A percentile compares a stretch with the other conserved stretches of the same genome.
phyloP scores from a whole-genome alignment of 257 asterid genomes.

The Plantago major region DNA sequence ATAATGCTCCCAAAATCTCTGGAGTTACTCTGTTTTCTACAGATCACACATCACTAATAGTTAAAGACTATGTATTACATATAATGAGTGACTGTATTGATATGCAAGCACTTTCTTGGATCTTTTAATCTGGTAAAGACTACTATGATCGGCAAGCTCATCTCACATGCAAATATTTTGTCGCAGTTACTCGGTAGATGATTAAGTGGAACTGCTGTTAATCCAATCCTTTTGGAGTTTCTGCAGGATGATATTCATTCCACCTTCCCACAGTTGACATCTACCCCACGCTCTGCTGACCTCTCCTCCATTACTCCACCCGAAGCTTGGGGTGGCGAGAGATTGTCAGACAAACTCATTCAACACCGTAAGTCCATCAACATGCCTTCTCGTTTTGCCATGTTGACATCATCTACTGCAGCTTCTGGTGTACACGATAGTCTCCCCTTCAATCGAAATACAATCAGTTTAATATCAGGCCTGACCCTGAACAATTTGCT shows the following conservation, averaged over 20 bases:
- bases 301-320: conserved; percentile 81
- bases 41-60: too few relatives aligned
- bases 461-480: conserved; percentile 47
- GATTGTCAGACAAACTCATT: conserved; percentile 60
- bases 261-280: conserved; percentile 48
- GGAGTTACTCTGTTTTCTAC: too few relatives aligned
- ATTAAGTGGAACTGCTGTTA: background rate
- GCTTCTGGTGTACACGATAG: conserved; percentile 64
- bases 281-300: conserved; percentile 46
- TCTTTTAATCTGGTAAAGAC: too few relatives aligned
- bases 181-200: conserved; percentile 7
- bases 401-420: conserved; percentile 47
- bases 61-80: too few relatives aligned
- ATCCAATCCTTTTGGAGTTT: conserved; percentile 15
- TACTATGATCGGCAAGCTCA: background rate
- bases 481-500: conserved; percentile 47
- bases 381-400: conserved; percentile 64
- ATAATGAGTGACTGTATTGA: too few relatives aligned
- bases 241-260: conserved; percentile 64
- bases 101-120: too few relatives aligned
- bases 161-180: conserved; percentile 2
- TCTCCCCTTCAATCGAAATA: conserved; percentile 40
- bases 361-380: conserved; percentile 60
- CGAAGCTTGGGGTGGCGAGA: conserved; percentile 96
- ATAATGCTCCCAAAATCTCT: too few relatives aligned